Percentiles rank a stretch among this genome's conserved stretches.
These are phyloP conservation scores for Pseudozyma sp. DNA, from an alignment of 1,284 basidiomycete genomes.

Conservation along the genomic window DNA sequence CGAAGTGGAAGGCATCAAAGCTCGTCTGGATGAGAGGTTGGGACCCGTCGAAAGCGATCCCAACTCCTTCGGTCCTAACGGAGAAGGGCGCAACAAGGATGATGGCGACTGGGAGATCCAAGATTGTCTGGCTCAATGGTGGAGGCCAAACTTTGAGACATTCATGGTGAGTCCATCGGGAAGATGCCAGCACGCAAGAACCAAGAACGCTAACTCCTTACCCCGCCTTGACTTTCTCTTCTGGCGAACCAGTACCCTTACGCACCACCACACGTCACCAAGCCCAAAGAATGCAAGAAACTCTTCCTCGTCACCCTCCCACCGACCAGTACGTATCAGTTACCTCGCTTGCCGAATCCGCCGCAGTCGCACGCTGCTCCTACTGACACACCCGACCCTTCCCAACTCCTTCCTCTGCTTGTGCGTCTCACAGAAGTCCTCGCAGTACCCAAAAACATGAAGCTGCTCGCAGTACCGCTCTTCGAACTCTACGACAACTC, in stretches of 20 bases:
- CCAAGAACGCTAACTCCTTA: background rate
- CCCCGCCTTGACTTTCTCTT: too few relatives aligned
- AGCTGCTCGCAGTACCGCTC: conserved; percentile 87
- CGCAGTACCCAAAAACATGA: conserved; percentile 98
- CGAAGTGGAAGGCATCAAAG: conserved; percentile 87
- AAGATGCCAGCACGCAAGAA: background rate
- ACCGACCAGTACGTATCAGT: conserved; percentile 79
- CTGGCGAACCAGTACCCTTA: conserved; percentile 83
- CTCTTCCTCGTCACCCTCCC: conserved; percentile 95
- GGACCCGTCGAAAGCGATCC: conserved; percentile 57
- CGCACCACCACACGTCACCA: conserved; percentile 93
- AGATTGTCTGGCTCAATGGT: conserved; percentile 95
- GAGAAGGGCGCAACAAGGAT: conserved; percentile 76
- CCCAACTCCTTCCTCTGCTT: background rate
- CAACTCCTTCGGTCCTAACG: conserved; percentile 53
- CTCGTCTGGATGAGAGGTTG: conserved; percentile 82
- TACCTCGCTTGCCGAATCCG: background rate
- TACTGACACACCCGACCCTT: background rate
- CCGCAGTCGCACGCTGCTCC: background rate
- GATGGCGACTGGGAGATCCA: conserved; percentile 91
- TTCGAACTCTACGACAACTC: conserved; percentile 98
- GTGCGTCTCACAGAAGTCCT: conserved; percentile 78
- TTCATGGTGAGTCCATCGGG: conserved; percentile 82
- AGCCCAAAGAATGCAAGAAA: conserved; percentile 98
- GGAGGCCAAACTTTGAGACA: conserved; percentile 95